phyloP scores from a whole-genome alignment of 345 rosid species.

The Pistacia integerrima region DNA sequence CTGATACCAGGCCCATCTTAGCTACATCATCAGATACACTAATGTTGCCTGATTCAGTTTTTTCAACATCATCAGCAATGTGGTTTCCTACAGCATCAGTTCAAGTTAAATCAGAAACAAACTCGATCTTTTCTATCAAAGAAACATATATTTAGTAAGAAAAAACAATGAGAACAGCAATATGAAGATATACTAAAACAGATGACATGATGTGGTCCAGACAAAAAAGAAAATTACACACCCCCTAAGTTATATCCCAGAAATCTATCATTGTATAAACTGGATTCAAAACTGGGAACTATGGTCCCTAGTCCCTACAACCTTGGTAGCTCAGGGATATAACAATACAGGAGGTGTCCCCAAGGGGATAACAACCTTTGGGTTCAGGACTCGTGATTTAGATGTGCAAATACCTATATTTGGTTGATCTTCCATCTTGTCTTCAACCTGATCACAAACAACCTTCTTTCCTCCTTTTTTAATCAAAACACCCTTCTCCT shows the following conservation, averaged over 20 bases:
- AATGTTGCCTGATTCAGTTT: slow-evolving; percentile 27
- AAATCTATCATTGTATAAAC: not conserved
- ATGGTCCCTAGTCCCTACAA: not conserved
- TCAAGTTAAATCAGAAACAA: slow-evolving; percentile 10
- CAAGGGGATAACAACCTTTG: not conserved
- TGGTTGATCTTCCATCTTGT: slow-evolving; percentile 26
- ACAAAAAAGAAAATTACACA: slow-evolving; percentile 1
- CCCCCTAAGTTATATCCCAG: not conserved
- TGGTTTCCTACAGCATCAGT: slow-evolving; percentile 37
- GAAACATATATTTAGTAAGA: slow-evolving; percentile 4
- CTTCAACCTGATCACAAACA: slow-evolving; percentile 31
- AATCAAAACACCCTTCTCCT: slow-evolving; percentile 32
- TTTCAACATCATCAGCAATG: slow-evolving; percentile 32
- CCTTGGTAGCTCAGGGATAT: not conserved
- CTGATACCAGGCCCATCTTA: slow-evolving; percentile 40
- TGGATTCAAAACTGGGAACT: not conserved
- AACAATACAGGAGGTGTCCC: not conserved
- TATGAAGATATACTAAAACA: not conserved
- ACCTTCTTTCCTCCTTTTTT: slow-evolving; percentile 4
- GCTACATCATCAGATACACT: slow-evolving; percentile 33
- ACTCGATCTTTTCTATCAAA: slow-evolving; percentile 1
- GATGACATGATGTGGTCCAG: not conserved
- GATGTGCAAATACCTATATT: slow-evolving; percentile 53
- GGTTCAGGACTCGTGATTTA: not conserved
- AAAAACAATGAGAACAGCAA: slow-evolving; percentile 6